These are phyloP conservation scores for Alloascoidea africana DNA, from an alignment of 805 yeast species.

Conservation along the genomic window DNA sequence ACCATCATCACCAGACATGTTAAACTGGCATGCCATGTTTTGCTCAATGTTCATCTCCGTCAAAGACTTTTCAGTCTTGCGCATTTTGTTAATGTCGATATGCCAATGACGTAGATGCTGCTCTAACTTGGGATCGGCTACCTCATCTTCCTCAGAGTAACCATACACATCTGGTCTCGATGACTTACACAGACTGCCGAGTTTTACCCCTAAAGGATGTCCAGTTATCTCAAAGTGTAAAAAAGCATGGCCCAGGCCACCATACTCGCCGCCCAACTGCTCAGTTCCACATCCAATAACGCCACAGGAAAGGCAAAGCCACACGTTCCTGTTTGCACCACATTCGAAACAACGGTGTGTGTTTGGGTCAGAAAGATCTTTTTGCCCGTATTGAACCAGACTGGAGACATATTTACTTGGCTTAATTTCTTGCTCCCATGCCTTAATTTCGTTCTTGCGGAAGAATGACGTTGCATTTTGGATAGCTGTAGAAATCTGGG, in stretches of 20 bases:
- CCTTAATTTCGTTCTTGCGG: constrained; percentile 53
- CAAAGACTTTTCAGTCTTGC: constrained; percentile 75
- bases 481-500: constrained; percentile 25
- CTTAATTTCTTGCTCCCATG: constrained; percentile 83
- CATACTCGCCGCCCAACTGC: constrained; percentile 85
- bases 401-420: constrained; percentile 65
- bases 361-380: constrained; percentile 7
- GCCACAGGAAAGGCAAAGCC: constrained; percentile 92
- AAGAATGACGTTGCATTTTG: constrained; percentile 42
- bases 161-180: constrained; percentile 83
- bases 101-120: constrained; percentile 41
- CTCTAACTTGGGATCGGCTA: constrained; percentile 47
- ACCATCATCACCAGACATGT: constrained; percentile 61
- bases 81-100: constrained; percentile 37
- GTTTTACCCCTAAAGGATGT: constrained; percentile 78
- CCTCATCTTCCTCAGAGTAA: constrained; percentile 80
- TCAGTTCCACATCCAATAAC: constrained; percentile 87
- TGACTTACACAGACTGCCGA: constrained; percentile 86
- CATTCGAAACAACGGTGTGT: constrained; percentile 20
- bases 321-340: constrained; percentile 54
- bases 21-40: constrained; percentile 86
- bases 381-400: constrained; percentile 24
- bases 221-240: constrained; percentile 41
- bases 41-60: constrained; percentile 88
- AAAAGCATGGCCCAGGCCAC: constrained; percentile 90